Conservation (phyloP, 805 yeast species). For the Saccharomyces kudriavzevii region DNA sequence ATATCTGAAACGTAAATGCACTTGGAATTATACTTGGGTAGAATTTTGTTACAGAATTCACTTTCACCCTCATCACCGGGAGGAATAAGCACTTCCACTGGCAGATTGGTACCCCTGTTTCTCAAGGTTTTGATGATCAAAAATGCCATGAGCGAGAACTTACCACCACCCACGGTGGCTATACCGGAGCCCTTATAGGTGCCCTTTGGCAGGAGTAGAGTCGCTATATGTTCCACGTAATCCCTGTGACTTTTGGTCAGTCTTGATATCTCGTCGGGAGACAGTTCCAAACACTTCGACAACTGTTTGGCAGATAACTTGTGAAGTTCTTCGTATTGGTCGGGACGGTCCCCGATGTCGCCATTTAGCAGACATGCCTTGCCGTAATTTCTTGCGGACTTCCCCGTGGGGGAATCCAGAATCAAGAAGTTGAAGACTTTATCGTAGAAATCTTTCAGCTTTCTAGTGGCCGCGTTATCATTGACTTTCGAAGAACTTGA, state of each 20-base stretch:
- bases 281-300: constrained; percentile 19
- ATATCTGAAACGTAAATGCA: constrained; percentile 61
- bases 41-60: constrained; percentile 50
- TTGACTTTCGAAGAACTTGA: background rate
- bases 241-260: constrained; percentile 15
- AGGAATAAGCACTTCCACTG: constrained; percentile 73
- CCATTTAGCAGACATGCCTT: constrained; percentile 14
- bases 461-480: background rate
- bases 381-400: constrained; percentile 13
- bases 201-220: constrained; percentile 14
- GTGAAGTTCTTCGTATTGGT: constrained; percentile 15
- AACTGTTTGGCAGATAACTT: constrained; percentile 16
- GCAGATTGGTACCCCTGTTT: constrained; percentile 48
- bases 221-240: constrained; percentile 12
- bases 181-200: constrained; percentile 34
- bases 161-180: constrained; percentile 75
- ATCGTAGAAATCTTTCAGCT: constrained; percentile 19
- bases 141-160: constrained; percentile 62
- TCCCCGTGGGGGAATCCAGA: constrained; percentile 21
- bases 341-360: constrained; percentile 20
- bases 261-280: constrained; percentile 10
- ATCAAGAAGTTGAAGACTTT: constrained; percentile 19
- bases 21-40: constrained; percentile 47
- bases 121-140: constrained; percentile 58
- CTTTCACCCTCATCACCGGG: constrained; percentile 47